Conservation (phyloP, 1,284 basidiomycete genomes). For the Apiotrichum veenhuisii region DNA sequence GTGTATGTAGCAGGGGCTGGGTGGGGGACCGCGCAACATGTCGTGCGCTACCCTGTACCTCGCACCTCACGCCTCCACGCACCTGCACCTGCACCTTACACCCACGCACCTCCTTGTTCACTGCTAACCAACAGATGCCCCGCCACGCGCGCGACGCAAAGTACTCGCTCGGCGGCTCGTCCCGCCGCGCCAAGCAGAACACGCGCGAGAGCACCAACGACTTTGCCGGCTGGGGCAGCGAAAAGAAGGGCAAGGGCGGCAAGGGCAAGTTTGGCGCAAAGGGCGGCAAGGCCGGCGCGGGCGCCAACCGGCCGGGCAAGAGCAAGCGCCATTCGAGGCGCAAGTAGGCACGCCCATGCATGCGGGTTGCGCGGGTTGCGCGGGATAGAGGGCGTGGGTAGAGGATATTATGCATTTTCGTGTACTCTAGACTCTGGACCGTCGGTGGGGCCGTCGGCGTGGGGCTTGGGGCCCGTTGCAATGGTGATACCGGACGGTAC, state of each 20-base stretch:
- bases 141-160: conserved; percentile 71
- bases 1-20: too few relatives aligned
- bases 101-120: too few relatives aligned
- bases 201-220: conserved; percentile 71
- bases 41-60: too few relatives aligned
- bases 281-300: conserved; percentile 23
- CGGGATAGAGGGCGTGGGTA: background rate
- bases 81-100: too few relatives aligned
- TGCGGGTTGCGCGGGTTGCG: too few relatives aligned
- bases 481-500: too few relatives aligned
- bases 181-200: conserved; percentile 71
- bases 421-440: conserved; percentile 8
- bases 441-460: too few relatives aligned
- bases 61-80: too few relatives aligned
- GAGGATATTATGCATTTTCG: conserved; percentile 3
- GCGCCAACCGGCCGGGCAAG: conserved; percentile 34
- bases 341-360: background rate
- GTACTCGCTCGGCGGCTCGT: conserved; percentile 67
- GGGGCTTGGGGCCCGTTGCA: too few relatives aligned
- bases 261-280: too few relatives aligned
- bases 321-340: conserved; percentile 19
- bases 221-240: conserved; percentile 56
- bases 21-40: too few relatives aligned
- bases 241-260: conserved; percentile 47
- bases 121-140: conserved; percentile 50